Conservation (phyloP, 768 basidiomycete genomes). For the Dendrothele bispora region DNA sequence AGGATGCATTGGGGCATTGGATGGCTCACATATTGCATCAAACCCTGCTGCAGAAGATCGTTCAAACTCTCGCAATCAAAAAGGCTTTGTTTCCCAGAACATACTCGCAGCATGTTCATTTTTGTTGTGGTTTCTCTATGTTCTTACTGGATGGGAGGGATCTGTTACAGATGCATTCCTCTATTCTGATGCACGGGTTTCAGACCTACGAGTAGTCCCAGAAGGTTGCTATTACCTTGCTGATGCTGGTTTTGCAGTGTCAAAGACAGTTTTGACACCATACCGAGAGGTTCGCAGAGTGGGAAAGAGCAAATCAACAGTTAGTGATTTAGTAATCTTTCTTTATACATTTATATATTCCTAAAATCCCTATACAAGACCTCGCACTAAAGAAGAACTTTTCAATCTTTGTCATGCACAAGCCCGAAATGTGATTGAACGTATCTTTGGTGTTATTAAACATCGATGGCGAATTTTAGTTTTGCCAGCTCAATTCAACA, state of each 20-base stretch:
- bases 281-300: slow-evolving; percentile 29
- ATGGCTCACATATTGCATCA: slow-evolving; percentile 26
- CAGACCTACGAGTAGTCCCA: slow-evolving; percentile 21
- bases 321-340: slow-evolving; percentile 15
- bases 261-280: slow-evolving; percentile 24
- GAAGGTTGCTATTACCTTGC: slow-evolving; percentile 27
- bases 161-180: slow-evolving; percentile 24
- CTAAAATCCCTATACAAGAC: no score
- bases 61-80: slow-evolving; percentile 18
- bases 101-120: slow-evolving; percentile 26
- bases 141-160: slow-evolving; percentile 33
- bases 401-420: slow-evolving; percentile 24
- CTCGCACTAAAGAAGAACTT: slow-evolving; percentile 14
- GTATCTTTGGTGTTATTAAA: slow-evolving; percentile 1
- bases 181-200: slow-evolving; percentile 20
- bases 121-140: slow-evolving; percentile 26
- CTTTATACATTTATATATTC: background rate
- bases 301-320: slow-evolving; percentile 13
- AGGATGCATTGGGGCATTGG: slow-evolving; percentile 26
- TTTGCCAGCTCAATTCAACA: background rate
- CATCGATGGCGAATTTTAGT: background rate
- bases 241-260: slow-evolving; percentile 30
- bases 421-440: slow-evolving; percentile 17
- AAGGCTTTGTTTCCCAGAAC: slow-evolving; percentile 28
- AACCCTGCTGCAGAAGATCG: slow-evolving; percentile 9